Base-by-base conservation (phyloP, 257 asterid species). In the Ophiorrhiza pumila region DNA sequence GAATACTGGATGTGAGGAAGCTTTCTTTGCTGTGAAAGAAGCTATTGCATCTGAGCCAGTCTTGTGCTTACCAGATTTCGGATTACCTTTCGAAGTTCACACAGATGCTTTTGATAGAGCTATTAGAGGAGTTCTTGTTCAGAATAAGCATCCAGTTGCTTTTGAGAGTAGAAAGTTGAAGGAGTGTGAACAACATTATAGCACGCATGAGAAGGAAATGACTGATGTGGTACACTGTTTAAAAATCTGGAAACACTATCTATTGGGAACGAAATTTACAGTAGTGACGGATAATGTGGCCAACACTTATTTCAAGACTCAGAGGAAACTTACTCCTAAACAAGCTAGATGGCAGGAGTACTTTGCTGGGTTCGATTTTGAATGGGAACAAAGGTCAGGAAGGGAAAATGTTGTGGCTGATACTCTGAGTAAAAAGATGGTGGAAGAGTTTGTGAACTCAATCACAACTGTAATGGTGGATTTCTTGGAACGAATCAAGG, bases 21-120 rank as follows among this genome's bases (percentile, higher is more conserved):
- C 77, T 0, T 79, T 75, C 49, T 7, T 23, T 46, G 0, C 25
- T 52, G 37, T 15, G 2, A 72, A 80, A 35, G 4, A 52, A 15
- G 66, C 37, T 0, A 7, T 68, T 1, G 15, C 60, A 0, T 17
- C n/a, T 0, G 31, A 47, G 0, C 77, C 37, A 0, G 35, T 79
- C 3, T 5, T 75, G 22, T 65, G n/a, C 34, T 18, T 72, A 18
- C 69, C 35, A 0, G 31, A 58, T 7, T 71, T 80, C 9, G 72
- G 53, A 0, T 1, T 4, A 2, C 59, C 69, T 0, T 67, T 80
- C 25, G 73, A 76, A 7, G 69, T 80, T 3, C 52, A 69, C 9
- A 69, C 23, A 7, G 15, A 69, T 55, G 37, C 37, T 2, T 58
- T 15, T 0, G 64, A 25, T 58, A 14, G 22, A 7, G 64, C 37